Base-by-base conservation (phyloP, 371 early-diverging fungal species). In the Nematocida sp. region DNA sequence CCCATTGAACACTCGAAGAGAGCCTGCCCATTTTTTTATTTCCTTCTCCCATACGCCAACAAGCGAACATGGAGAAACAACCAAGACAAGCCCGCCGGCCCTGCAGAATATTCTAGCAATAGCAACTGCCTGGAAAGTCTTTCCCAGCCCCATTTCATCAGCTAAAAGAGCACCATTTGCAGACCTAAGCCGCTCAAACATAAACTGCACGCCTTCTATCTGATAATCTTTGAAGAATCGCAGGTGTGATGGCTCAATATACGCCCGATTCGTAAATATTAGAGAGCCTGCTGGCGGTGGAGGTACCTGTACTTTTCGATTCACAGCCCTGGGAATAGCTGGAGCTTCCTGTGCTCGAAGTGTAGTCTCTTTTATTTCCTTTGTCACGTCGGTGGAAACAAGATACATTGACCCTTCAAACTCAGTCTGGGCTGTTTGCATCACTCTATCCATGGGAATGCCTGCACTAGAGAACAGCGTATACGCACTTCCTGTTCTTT, bases 121-220 rank as follows among this genome's bases (percentile, higher is more conserved):
- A 9, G 94, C 92, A 62, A 98, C 95, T 1, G 94, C 92, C 86
- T 98, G 99, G 27, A 96, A 88, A 0, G 98, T 98, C 87, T 98
- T 97, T 46, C 98, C 98, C 54, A 97, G 90, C 72, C 97, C 98
- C 97, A 96, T 97, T 89, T 96, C 96, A 87, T 96, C 97, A 0
- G 99, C 98, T 83, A 98, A 85, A 75, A 98, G 97, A 45, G 97
- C 98, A 83, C 96, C 83, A 15, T 72, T 62, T 13, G 80, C 20
- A 15, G 45, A 72, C 0, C 90, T 90, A 3, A 83, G 66, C 47
- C 85, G 75, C 20, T 82, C 82, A n/a, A 92, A 60, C 5, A 88
- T 89, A 83, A 86, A 80, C 15, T 60, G 62, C 0, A 92, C 90
- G 6, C 88, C 90, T 70, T 89, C 87, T 27, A 82, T 83, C 82